A percentile compares a stretch with the other conserved stretches of the same genome.
Evolutionary conservation across 352 stramenopile genomes (phyloP).

Genomic region (Pythium dissotocum): DNA sequence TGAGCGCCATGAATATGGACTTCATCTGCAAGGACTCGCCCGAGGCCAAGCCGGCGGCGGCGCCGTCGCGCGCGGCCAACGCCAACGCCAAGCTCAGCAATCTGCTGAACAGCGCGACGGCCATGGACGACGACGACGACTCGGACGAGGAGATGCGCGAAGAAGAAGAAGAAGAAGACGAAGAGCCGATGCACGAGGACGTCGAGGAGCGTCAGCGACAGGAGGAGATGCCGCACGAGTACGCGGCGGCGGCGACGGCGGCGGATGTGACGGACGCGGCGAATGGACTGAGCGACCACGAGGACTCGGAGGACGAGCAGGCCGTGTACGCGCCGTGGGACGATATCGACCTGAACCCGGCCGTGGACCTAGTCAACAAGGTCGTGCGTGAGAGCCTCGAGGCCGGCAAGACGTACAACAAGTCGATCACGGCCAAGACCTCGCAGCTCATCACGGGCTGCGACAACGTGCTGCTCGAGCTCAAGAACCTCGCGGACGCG

Average conservation of each 20-base stretch:
- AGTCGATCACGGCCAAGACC: constrained; percentile 81
- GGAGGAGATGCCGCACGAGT: background rate
- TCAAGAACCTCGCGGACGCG: constrained; percentile 68
- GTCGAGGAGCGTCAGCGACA: background rate
- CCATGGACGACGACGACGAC: constrained; percentile 18
- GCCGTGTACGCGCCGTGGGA: constrained; percentile 75
- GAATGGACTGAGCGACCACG: constrained; percentile 65
- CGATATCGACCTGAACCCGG: constrained; percentile 81
- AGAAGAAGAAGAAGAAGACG: constrained; percentile 7
- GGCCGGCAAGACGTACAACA: constrained; percentile 85
- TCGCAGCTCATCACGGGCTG: constrained; percentile 77
- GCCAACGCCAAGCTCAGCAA: constrained; percentile 39
- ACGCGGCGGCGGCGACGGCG: constrained; percentile 8
- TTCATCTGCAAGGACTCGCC: constrained; percentile 73
- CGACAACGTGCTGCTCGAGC: constrained; percentile 69
- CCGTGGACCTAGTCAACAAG: constrained; percentile 72
- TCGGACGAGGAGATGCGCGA: constrained; percentile 36
- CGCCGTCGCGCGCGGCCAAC: constrained; percentile 17
- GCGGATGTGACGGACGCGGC: constrained; percentile 31
- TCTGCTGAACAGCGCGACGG: constrained; percentile 35
- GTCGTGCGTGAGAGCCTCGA: constrained; percentile 72
- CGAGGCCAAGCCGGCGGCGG: constrained; percentile 17
- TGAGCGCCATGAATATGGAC: constrained; percentile 85
- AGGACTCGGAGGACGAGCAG: constrained; percentile 85
- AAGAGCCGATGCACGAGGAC: background rate